phyloP scores from a whole-genome alignment of 2,329 filamentous ascomycete genomes.

The Cladophialophora chaetospira region DNA sequence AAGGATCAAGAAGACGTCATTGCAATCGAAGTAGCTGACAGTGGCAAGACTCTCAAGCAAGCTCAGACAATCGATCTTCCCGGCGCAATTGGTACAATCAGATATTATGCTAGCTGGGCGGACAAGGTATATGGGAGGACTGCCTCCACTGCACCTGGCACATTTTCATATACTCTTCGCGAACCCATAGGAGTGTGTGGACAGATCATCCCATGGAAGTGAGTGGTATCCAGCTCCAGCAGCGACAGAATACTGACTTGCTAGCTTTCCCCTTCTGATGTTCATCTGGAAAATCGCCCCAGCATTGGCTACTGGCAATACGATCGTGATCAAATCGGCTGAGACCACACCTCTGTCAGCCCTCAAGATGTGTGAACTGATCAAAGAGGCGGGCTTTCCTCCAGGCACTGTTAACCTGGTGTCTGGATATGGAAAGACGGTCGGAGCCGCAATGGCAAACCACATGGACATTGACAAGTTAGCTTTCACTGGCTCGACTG shows the following conservation, averaged over 20 bases:
- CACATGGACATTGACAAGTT: constrained; percentile 39
- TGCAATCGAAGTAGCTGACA: constrained; percentile 75
- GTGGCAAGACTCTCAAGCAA: constrained; percentile 72
- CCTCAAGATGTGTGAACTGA: constrained; percentile 50
- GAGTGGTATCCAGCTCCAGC: constrained; percentile 69
- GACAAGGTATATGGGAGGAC: constrained; percentile 78
- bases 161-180: constrained; percentile 78
- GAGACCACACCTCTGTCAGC: constrained; percentile 59
- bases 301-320: constrained; percentile 66
- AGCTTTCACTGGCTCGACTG: constrained; percentile 39
- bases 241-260: neutral
- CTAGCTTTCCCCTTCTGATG: constrained; percentile 16
- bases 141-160: constrained; percentile 62
- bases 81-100: constrained; percentile 68
- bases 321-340: constrained; percentile 69
- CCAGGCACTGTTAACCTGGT: constrained; percentile 60
- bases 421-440: constrained; percentile 64
- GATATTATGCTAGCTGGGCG: constrained; percentile 77
- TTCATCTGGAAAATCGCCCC: constrained; percentile 58
- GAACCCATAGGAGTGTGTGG: constrained; percentile 79
- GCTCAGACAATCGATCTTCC: constrained; percentile 69
- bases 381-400: constrained; percentile 56
- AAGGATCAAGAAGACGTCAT: constrained; percentile 63
- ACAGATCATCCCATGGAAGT: constrained; percentile 84
- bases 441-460: constrained; percentile 40